Evolutionary conservation across 768 basidiomycete genomes (phyloP), one percentile per base, ranked within the genome.

Genomic region (Crepidotus variabilis): DNA sequence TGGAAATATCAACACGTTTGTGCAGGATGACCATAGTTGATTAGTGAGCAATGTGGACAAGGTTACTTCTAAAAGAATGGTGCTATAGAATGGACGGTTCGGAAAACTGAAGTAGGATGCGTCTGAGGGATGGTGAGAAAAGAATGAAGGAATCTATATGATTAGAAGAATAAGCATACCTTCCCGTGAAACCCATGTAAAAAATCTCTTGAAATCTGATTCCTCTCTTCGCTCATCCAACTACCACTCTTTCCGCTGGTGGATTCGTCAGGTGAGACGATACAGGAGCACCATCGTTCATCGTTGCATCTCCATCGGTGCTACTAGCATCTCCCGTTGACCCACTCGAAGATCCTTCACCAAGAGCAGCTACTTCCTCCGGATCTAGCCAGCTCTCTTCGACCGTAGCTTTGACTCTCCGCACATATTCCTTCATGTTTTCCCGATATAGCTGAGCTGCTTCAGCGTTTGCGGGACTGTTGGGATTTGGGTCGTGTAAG

Each of bases 371-470:
- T 70, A 79, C 82, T 65, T 86, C 85, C 55, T 85, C 86, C 22
- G 91, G 89, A 70, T 97, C 95, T 52, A 97, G 72, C 95, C 94
- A 97, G 57, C 91, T 94, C 69, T 92, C 89, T 74, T 97, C 95
- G 28, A 97, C 94, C 0, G 94, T 96, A 45, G 83, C 85, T 73
- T 96, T 92, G 28, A 98, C 96, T 54, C 94, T 74, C 60, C 94
- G 78, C 49, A 96, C 90, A 69, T 98, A 98, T 77, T 98, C 96
- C 75, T 97, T 98, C 90, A 95, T 94, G 67, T 97, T 97, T 69
- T 98, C 96, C 56, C 96, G 78, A 67, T 95, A 99, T 58, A 99
- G 72, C 73, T 94, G 92, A 6, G 97, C 97, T 0, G 97, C 97
- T 73, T 99, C 97, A 2, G 94, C 96, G 67, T 99, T 99, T 3